A percentile compares a stretch with the other conserved stretches of the same genome.
These are phyloP conservation scores for Quercus parvula DNA, from an alignment of 306 rosid species.

Conservation along the genomic window DNA sequence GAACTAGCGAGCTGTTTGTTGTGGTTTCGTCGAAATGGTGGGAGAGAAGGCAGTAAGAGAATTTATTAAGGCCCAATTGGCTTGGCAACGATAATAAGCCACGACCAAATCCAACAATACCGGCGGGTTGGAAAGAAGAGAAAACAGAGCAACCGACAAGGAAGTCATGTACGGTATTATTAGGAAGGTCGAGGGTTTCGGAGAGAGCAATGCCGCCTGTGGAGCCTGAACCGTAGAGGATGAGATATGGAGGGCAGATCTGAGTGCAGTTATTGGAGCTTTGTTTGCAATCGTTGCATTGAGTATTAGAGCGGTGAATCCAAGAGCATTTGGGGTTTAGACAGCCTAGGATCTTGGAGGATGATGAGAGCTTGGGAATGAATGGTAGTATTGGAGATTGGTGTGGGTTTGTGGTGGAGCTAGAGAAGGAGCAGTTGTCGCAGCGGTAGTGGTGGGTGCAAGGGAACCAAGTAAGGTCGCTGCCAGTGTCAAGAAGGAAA, in stretches of 20 bases:
- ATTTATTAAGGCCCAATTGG: not conserved
- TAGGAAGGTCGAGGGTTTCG: not conserved
- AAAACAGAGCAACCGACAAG: conserved; percentile 2
- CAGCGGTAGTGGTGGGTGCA: not conserved
- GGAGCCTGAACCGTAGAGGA: not conserved
- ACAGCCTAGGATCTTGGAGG: conserved; percentile 5
- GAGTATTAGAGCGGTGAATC: not conserved
- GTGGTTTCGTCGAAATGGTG: not conserved
- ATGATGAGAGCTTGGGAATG: not conserved
- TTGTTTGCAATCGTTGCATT: not conserved
- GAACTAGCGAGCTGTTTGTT: not conserved
- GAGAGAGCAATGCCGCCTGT: not conserved
- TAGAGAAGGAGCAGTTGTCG: not conserved
- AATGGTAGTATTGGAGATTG: not conserved
- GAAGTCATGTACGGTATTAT: not conserved
- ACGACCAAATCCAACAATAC: not conserved
- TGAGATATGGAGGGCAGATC: conserved; percentile 2
- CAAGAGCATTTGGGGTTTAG: conserved; percentile 1
- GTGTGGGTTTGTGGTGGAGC: not conserved
- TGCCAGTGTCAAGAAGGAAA: conserved; percentile 2
- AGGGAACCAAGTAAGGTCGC: conserved; percentile 4
- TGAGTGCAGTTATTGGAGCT: not conserved
- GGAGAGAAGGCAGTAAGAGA: conserved; percentile 2
- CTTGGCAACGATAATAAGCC: not conserved
- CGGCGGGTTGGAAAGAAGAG: not conserved